Percentiles rank a stretch among this genome's conserved stretches.
Conservation (phyloP, 192 early-diverging fungal species). For the Podila verticillata region DNA sequence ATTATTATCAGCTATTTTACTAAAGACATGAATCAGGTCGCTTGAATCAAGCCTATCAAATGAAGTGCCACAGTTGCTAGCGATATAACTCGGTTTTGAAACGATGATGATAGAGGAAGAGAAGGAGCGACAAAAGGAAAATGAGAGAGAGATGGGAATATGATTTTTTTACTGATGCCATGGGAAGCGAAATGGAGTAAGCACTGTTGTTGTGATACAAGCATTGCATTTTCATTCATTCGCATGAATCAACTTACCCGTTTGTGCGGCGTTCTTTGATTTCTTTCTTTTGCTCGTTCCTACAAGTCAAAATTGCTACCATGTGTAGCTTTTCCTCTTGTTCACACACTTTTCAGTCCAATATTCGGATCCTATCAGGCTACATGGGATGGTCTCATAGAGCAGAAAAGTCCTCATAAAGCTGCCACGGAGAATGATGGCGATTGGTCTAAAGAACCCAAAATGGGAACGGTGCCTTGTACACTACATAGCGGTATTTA, state of each 20-base stretch:
- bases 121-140: constrained; percentile 10
- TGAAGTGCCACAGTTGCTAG: background rate
- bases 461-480: background rate
- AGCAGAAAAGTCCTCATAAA: constrained; percentile 7
- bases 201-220: constrained; percentile 3
- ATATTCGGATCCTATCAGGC: constrained; percentile 4
- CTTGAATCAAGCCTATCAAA: constrained; percentile 1
- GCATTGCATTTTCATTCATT: constrained; percentile 14
- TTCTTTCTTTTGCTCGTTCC: constrained; percentile 7
- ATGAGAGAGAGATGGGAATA: constrained; percentile 1
- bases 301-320: background rate
- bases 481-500: constrained; percentile 1
- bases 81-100: constrained; percentile 7
- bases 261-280: constrained; percentile 4
- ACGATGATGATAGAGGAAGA: constrained; percentile 4
- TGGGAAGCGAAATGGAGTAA: constrained; percentile 6
- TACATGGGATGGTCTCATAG: constrained; percentile 6
- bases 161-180: constrained; percentile 8
- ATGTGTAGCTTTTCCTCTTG: constrained; percentile 1
- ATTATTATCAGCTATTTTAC: constrained; percentile 1
- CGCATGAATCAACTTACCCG: constrained; percentile 6
- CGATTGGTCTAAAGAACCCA: background rate
- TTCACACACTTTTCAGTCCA: constrained; percentile 1
- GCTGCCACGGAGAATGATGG: constrained; percentile 4
- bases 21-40: constrained; percentile 2